phyloP scores from a whole-genome alignment of 306 rosid species.

The Malus sylvestris region DNA sequence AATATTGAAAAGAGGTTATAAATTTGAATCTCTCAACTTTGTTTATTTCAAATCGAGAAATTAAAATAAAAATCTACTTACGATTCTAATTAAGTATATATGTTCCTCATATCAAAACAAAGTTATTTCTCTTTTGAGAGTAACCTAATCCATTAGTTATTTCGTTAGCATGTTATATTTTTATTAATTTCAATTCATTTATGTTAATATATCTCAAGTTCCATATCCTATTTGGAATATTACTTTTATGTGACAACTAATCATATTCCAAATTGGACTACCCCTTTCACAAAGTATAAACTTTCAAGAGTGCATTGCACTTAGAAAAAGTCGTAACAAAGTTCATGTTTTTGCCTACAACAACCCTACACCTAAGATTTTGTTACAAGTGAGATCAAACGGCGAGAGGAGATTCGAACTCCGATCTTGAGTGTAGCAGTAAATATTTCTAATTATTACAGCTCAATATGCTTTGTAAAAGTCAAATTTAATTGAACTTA shows the following conservation, averaged over 20 bases:
- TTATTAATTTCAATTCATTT: background rate
- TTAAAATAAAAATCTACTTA: too few relatives aligned
- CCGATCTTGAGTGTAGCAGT: too few relatives aligned
- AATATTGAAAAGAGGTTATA: too few relatives aligned
- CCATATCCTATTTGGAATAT: background rate
- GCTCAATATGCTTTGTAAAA: too few relatives aligned
- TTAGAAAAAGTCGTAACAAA: background rate
- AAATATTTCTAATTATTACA: too few relatives aligned
- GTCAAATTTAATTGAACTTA: too few relatives aligned
- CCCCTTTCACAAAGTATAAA: background rate
- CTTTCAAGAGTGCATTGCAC: background rate
- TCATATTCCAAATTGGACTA: background rate
- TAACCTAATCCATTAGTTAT: background rate
- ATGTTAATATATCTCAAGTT: background rate
- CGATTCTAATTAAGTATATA: background rate
- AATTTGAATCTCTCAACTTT: too few relatives aligned
- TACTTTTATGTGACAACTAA: background rate
- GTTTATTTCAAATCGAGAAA: too few relatives aligned
- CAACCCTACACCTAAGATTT: background rate
- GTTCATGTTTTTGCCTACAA: too few relatives aligned
- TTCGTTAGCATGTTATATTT: background rate
- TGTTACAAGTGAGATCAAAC: background rate
- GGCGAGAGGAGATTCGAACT: too few relatives aligned
- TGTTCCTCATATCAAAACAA: background rate
- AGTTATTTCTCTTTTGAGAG: background rate